Evolutionary conservation across 2,329 filamentous ascomycete genomes (phyloP), one percentile per base, ranked within the genome.

Genomic region (Hypoxylon sp.): DNA sequence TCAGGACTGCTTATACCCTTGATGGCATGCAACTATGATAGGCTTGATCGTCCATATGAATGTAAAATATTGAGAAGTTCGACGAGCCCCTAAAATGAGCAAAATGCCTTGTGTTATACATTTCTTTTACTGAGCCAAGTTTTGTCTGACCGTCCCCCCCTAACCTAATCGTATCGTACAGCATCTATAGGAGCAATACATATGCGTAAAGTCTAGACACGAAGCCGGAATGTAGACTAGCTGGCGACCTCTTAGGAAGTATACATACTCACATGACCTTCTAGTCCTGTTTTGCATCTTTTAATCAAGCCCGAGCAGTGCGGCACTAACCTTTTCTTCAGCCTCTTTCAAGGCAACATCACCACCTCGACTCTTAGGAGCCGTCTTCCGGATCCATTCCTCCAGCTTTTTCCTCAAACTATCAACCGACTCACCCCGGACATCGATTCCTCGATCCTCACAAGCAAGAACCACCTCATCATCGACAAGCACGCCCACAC

Each of bases 381-480:
- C 38, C 13, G 78, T 76, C 62, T 75, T 63, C n/a, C 68, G 64
- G 35, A 84, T 60, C 81, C 80, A 83, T 44, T 71, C 67, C 15
- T 66, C 70, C 31, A 84, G 65, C 61, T 70, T 64, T 6, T 63
- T 65, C 53, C 78, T 70, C 57, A 91, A 63, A 52, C 83, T 80
- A 1, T 71, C 69, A 62, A 89, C 84, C 15, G 80, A 82, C 49
- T 79, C 78, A 2, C 72, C 78, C 17, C 82, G 59, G 7, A 82
- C 77, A 61, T 82, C 73, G 25, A 88, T 76, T 1, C 87, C 89
- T 9, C 88, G 78, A 58, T 91, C 88, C 49, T 83, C 78, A 63
- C 88, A 88, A 9, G 90, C 90, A 51, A 90, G 78, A 53, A 74
- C 73, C 13, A 91, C 73, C 74, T 95, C 90, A 27, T 82, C 80